Evolutionary conservation across 2,329 filamentous ascomycete genomes (phyloP), one percentile per base, ranked within the genome.

Genomic region (Colletotrichum simmondsii): DNA sequence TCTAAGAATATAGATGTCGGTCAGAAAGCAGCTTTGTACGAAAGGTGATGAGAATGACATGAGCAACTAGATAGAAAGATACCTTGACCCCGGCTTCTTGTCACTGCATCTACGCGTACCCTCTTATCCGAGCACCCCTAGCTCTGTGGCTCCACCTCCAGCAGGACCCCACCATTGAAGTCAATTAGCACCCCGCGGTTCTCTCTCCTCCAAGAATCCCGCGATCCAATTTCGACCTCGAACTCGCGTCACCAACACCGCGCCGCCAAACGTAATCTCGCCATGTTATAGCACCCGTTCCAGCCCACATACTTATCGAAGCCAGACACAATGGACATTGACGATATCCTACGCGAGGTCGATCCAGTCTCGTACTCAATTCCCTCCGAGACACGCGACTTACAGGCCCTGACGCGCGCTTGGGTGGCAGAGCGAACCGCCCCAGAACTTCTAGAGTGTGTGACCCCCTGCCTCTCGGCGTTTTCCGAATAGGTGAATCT

Each of bases 361-460:
- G 92, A 94, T 81, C 90, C 89, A 62, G 81, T 85, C 72, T 83
- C 85, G 67, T 85, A 90, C 76, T 81, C 85, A 46, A 82, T 90
- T 22, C 89, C 91, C 3, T 83, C 84, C 64, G 89, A 91, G 77
- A 92, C 88, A 54, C 88, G 91, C 78, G 96, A 98, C 83, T 88
- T 98, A 76, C 95, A 98, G 82, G 91, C 94, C 65, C 86, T 99
- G 77, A 98, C 96, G 77, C 93, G 96, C 78, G 93, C 92, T 78
- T 99, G 96, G 96, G 91, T 98, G 57, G 94, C 96, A 56, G 97
- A 99, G 83, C 91, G 97, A 77, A 94, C 93, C 69, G 92, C 95
- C 57, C 95, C 96, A 2, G 95, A 98, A 83, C 87, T 99, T n/a
- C 86, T 98, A 52, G 90, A 92, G 83, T 98, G 91, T 83, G 86